Percentiles rank a stretch among this genome's conserved stretches.
These are phyloP conservation scores for Microcera coccophila DNA, from an alignment of 2,329 filamentous ascomycete species.

Conservation along the genomic window DNA sequence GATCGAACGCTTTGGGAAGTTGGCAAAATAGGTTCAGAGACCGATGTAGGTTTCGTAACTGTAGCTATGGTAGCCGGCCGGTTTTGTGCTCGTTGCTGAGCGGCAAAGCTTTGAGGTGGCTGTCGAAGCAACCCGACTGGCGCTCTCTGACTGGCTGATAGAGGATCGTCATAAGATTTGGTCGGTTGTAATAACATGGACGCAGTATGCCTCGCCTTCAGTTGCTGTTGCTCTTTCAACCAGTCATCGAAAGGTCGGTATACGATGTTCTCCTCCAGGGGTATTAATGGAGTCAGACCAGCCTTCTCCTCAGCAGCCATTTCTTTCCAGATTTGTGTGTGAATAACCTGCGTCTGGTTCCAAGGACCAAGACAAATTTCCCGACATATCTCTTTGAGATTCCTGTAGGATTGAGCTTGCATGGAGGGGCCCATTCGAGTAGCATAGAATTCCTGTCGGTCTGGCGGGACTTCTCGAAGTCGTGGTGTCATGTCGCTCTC, in stretches of 20 bases:
- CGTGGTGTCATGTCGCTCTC: conserved; percentile 56
- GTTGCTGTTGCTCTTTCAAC: conserved; percentile 49
- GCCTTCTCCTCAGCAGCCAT: conserved; percentile 66
- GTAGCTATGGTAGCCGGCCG: conserved; percentile 35
- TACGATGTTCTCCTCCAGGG: conserved; percentile 57
- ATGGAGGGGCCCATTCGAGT: conserved; percentile 44
- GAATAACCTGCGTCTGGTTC: conserved; percentile 42
- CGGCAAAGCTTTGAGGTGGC: conserved; percentile 62
- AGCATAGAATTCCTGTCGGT: conserved; percentile 55
- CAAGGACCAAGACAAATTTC: conserved; percentile 58
- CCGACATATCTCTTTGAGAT: conserved; percentile 54
- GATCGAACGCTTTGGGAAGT: conserved; percentile 30
- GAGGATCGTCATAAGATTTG: conserved; percentile 33
- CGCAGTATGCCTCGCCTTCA: conserved; percentile 31
- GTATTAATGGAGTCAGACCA: conserved; percentile 60
- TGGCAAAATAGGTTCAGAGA: conserved; percentile 20
- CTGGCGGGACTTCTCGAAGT: conserved; percentile 55
- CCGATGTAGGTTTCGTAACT: conserved; percentile 24
- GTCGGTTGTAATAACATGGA: conserved; percentile 28
- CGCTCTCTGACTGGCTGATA: conserved; percentile 30
- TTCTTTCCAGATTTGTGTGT: conserved; percentile 60
- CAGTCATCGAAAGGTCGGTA: conserved; percentile 63
- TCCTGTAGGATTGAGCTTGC: conserved; percentile 46
- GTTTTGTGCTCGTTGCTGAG: conserved; percentile 59
- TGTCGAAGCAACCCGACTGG: conserved; percentile 47